Evolutionary conservation across 148 eudicot genomes (phyloP).

Genomic region (Agrostemma githago): DNA sequence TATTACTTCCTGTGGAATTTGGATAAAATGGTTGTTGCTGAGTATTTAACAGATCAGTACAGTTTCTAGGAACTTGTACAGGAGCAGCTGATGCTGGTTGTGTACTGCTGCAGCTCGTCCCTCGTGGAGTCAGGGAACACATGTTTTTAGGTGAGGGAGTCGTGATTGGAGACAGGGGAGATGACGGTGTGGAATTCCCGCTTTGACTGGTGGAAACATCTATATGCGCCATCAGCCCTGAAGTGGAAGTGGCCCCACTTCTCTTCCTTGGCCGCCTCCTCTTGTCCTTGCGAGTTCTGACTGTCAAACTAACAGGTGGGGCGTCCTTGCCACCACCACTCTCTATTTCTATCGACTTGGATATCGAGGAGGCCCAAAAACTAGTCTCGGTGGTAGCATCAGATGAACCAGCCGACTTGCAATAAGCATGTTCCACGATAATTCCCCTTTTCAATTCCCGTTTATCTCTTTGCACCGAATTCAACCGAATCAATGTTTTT

Average conservation of each 20-base stretch:
- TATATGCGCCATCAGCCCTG: slow-evolving; percentile 39
- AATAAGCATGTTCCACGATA: slow-evolving; percentile 15
- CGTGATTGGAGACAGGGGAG: slow-evolving; percentile 66
- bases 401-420: slow-evolving; percentile 5
- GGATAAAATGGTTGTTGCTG: slow-evolving; percentile 31
- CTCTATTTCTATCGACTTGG: slow-evolving; percentile 26
- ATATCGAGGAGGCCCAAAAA: slow-evolving; percentile 7
- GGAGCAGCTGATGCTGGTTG: slow-evolving; percentile 24
- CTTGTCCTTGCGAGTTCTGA: slow-evolving; percentile 64
- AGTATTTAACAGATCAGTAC: slow-evolving; percentile 10
- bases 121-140: slow-evolving; percentile 30
- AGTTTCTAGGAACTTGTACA: slow-evolving; percentile 22
- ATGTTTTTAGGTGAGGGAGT: slow-evolving; percentile 38
- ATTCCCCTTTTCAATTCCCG: slow-evolving; percentile 13
- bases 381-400: slow-evolving; percentile 18
- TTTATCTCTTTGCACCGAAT: slow-evolving; percentile 28
- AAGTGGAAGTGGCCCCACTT: slow-evolving; percentile 35
- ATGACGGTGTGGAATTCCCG: slow-evolving; percentile 86
- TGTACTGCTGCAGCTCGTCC: slow-evolving; percentile 24
- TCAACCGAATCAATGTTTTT: slow-evolving; percentile 24
- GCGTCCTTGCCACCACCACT: slow-evolving; percentile 23
- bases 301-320: slow-evolving; percentile 46
- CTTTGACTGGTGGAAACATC: slow-evolving; percentile 92
- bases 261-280: slow-evolving; percentile 59
- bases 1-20: slow-evolving; percentile 26